phyloP scores from a whole-genome alignment of 768 basidiomycete genomes.

The Leccinum pellstonianum region DNA sequence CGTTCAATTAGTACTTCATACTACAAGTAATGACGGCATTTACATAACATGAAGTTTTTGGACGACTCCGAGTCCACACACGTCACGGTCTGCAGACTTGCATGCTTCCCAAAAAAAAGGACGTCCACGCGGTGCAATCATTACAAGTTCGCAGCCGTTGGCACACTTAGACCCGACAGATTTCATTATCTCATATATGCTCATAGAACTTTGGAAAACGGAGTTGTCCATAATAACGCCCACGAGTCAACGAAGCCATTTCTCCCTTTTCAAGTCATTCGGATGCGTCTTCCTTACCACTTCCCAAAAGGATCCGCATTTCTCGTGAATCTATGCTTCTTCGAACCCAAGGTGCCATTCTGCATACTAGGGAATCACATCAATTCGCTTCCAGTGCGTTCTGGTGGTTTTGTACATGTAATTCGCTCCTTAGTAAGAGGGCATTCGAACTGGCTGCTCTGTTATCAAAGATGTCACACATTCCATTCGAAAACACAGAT shows the following conservation, averaged over 20 bases:
- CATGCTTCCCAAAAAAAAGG: conserved; percentile 8
- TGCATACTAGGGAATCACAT: conserved; percentile 4
- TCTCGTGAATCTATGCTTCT: conserved; percentile 1
- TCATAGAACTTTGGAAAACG: neutral
- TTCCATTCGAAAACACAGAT: conserved; percentile 3
- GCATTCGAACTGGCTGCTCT: conserved; percentile 3
- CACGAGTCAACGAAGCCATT: conserved; percentile 9
- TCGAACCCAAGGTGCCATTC: conserved; percentile 9
- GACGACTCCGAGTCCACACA: neutral
- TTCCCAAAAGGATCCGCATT: conserved; percentile 26
- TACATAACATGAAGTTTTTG: conserved; percentile 3
- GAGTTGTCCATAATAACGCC: conserved; percentile 2
- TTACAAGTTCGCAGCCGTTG: conserved; percentile 16
- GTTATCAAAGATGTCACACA: conserved; percentile 19
- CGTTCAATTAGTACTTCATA: conserved; percentile 9
- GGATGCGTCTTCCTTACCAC: conserved; percentile 3
- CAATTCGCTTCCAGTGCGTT: conserved; percentile 6
- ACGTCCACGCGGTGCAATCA: neutral
- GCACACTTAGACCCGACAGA: conserved; percentile 18
- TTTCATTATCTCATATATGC: conserved; percentile 15
- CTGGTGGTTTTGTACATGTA: conserved; percentile 5
- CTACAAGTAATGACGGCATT: conserved; percentile 19
- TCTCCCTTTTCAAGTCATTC: conserved; percentile 2
- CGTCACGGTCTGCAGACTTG: neutral
- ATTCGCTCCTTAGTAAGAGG: neutral